Base-by-base conservation (phyloP, 441 rosid species). In the Lepidium campestre region DNA sequence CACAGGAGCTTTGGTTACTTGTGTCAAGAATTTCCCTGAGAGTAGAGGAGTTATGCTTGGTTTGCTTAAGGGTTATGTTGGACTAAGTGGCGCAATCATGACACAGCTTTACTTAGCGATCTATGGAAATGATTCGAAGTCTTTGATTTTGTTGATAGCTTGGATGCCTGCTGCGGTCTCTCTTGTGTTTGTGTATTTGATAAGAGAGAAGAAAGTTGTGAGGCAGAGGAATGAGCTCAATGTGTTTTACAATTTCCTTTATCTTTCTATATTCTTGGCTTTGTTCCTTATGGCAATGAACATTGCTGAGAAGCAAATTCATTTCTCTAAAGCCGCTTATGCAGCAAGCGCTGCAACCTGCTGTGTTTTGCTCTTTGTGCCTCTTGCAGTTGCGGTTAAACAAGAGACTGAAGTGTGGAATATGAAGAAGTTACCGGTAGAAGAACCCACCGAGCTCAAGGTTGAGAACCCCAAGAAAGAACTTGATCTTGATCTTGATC, bases 91-190 rank as follows among this genome's bases (percentile, higher is more conserved):
- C 4, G 98, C 98, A 7, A 78, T 93, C 14, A 62, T 88, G 77
- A 90, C 98, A 1, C 97, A 90, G 62, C 58, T 93, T 67, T 90
- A 93, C 74, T 68, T 85, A 32, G 93, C 93, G 7, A 78, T 90
- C 8, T 90, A 93, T 45, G 97, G 96, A 11, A 75, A 73, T 41
- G 93, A 90, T 48, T 83, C 96, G 0, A 85, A 81, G 57, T 83
- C 96, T 48, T 65, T 92, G 20, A 86, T 93, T 63, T 79, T 93
- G 18, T 78, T 93, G 37, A 86, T 90, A 56, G 94, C 80, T 0
- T 90, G 96, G 96, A 76, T 90, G 7, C 98, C 98, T 2, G 90
- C 94, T 35, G 96, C 86, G 29, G 46, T 93, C 5, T 90, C 96
- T 11, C 82, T 93, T 1, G 62, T 81, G 25, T 90, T 90, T 74